A percentile compares a stretch with the other conserved stretches of the same genome.
Conservation (phyloP, 2,329 filamentous ascomycete genomes). For the Trichophyton schoenleinii region DNA sequence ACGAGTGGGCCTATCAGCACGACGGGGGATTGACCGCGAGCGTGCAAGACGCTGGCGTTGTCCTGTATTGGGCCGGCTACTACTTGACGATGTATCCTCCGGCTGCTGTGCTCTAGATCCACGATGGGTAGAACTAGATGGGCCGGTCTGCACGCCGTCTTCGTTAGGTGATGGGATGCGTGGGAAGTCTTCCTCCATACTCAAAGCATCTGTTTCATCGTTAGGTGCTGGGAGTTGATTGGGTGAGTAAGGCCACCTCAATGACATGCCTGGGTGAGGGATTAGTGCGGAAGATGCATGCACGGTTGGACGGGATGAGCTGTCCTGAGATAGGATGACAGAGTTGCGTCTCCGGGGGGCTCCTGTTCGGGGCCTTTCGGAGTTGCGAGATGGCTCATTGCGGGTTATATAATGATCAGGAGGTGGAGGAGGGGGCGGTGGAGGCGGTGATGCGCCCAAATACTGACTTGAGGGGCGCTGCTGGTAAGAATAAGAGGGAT, state of each 20-base stretch:
- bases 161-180: conserved; percentile 12
- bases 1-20: conserved; percentile 19
- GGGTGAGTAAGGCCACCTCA: conserved; percentile 32
- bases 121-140: neutral
- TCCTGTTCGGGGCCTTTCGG: conserved; percentile 17
- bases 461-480: conserved; percentile 14
- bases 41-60: conserved; percentile 21
- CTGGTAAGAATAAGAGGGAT: conserved; percentile 16
- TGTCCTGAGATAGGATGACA: conserved; percentile 30
- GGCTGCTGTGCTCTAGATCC: neutral
- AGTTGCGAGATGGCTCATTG: conserved; percentile 20
- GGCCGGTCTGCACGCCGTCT: conserved; percentile 2
- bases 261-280: conserved; percentile 24
- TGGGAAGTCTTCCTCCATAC: conserved; percentile 13
- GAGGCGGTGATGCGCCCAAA: conserved; percentile 22
- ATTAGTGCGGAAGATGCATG: conserved; percentile 15
- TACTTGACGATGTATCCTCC: neutral
- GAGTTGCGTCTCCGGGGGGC: conserved; percentile 29
- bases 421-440: conserved; percentile 21
- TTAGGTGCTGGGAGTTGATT: conserved; percentile 22
- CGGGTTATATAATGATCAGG: conserved; percentile 19
- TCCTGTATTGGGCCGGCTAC: conserved; percentile 4
- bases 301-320: conserved; percentile 9
- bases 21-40: conserved; percentile 26
- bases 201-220: neutral